Conservation (phyloP, 2,329 filamentous ascomycete genomes). For the Fusarium ramigenum region DNA sequence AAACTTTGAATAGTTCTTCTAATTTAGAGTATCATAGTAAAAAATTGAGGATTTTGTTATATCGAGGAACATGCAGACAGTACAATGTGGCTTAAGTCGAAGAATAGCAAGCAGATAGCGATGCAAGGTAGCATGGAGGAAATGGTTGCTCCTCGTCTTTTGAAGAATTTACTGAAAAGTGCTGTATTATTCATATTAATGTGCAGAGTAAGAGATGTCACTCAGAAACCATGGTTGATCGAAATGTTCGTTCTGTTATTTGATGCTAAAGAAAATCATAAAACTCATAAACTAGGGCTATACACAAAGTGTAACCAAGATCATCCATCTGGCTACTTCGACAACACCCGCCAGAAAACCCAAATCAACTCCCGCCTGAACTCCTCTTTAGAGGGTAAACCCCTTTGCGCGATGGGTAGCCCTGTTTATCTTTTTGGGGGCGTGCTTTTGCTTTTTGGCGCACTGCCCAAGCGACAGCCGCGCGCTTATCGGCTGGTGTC, state of each 20-base stretch:
- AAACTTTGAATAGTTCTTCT: too few species aligned
- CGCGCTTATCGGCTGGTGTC: slow-evolving; percentile 71
- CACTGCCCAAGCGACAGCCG: slow-evolving; percentile 29
- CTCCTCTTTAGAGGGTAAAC: slow-evolving; percentile 40
- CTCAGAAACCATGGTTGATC: slow-evolving; percentile 1
- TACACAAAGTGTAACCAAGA: slow-evolving; percentile 37
- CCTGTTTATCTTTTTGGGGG: slow-evolving; percentile 24
- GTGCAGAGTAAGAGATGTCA: not conserved
- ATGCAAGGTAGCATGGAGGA: not conserved
- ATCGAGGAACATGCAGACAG: not conserved
- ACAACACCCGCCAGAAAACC: slow-evolving; percentile 38
- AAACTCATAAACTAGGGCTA: slow-evolving; percentile 38
- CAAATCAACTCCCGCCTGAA: slow-evolving; percentile 43
- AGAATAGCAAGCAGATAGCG: not conserved
- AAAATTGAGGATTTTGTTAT: not conserved
- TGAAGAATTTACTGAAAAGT: not conserved
- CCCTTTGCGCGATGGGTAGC: slow-evolving; percentile 35
- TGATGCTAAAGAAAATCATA: slow-evolving; percentile 42
- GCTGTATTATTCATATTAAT: not conserved
- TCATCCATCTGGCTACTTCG: slow-evolving; percentile 37
- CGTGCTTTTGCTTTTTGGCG: slow-evolving; percentile 5
- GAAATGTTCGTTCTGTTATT: slow-evolving; percentile 37
- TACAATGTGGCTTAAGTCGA: not conserved
- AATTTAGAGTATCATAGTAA: not conserved
- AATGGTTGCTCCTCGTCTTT: not conserved